These are phyloP conservation scores for Talaromyces trachyspermus DNA, from an alignment of 495 filamentous ascomycete species.

Conservation along the genomic window DNA sequence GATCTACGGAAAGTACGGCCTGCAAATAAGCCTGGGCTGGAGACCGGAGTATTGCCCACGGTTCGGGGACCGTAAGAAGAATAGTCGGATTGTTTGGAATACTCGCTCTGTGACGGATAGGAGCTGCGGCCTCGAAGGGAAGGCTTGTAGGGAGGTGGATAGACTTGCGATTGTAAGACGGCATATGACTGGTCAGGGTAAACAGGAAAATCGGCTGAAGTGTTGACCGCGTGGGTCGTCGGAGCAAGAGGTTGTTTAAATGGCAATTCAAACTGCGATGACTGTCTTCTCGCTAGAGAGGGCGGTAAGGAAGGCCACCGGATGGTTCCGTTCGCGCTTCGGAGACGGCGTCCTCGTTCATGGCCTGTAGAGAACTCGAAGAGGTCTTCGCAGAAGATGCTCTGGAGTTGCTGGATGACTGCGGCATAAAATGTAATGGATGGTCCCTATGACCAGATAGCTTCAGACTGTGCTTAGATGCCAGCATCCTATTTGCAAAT, in stretches of 20 bases:
- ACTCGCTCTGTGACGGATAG: conserved; percentile 32
- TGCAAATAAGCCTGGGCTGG: conserved; percentile 60
- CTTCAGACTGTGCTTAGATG: conserved; percentile 6
- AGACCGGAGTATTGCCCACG: conserved; percentile 58
- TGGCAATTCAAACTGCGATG: conserved; percentile 20
- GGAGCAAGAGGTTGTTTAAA: conserved; percentile 3
- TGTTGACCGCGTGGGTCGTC: conserved; percentile 1
- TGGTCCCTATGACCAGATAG: conserved; percentile 15
- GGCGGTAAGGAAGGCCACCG: conserved; percentile 18
- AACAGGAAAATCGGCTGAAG: conserved; percentile 34
- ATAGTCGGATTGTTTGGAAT: conserved; percentile 21
- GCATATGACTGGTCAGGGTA: conserved; percentile 50
- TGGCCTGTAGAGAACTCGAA: conserved; percentile 38
- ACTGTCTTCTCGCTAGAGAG: conserved; percentile 20
- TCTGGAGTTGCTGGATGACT: conserved; percentile 26
- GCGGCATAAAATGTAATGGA: conserved; percentile 30
- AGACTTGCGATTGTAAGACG: conserved; percentile 40
- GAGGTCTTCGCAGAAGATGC: conserved; percentile 38
- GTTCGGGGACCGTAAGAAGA: conserved; percentile 33
- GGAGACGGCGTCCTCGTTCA: conserved; percentile 38
- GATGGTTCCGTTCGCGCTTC: conserved; percentile 31
- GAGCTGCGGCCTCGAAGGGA: conserved; percentile 34
- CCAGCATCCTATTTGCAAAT: conserved; percentile 9
- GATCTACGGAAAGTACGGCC: conserved; percentile 39
- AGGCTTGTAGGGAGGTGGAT: conserved; percentile 35